Evolutionary conservation across 495 filamentous ascomycete genomes (phyloP).

Genomic region (Neurospora sp.): DNA sequence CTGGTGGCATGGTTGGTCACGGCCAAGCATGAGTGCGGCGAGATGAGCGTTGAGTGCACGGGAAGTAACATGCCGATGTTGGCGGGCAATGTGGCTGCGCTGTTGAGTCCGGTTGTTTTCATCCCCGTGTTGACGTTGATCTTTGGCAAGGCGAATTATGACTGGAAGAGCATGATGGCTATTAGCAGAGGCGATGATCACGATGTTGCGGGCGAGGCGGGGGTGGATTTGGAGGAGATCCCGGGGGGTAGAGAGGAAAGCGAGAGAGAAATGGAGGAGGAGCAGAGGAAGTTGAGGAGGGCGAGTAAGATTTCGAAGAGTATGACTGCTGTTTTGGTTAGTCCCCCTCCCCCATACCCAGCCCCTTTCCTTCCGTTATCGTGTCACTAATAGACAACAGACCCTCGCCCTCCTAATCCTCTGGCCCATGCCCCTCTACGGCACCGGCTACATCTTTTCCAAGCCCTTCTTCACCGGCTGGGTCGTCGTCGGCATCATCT

Average conservation of each 20-base stretch:
- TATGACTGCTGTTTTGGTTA: slow-evolving; percentile 54
- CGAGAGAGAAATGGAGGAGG: slow-evolving; percentile 37
- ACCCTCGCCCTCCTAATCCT: slow-evolving; percentile 70
- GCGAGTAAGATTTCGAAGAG: slow-evolving; percentile 62
- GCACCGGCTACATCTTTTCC: slow-evolving; percentile 74
- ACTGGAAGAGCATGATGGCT: slow-evolving; percentile 76
- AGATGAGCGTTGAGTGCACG: slow-evolving; percentile 62
- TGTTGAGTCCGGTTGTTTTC: slow-evolving; percentile 71
- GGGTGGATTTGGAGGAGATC: slow-evolving; percentile 62
- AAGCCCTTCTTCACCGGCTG: slow-evolving; percentile 90
- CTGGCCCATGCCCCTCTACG: slow-evolving; percentile 96
- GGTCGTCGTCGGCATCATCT: slow-evolving; percentile 76
- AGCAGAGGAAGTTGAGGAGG: slow-evolving; percentile 57
- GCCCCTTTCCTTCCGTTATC: too few relatives aligned
- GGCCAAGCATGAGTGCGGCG: slow-evolving; percentile 64
- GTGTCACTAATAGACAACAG: slow-evolving; percentile 3
- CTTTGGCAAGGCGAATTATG: slow-evolving; percentile 72
- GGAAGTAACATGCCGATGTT: slow-evolving; percentile 84
- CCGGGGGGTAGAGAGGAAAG: slow-evolving; percentile 42
- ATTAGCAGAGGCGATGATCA: slow-evolving; percentile 80
- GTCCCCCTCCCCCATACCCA: too few relatives aligned
- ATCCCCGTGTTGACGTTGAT: slow-evolving; percentile 68
- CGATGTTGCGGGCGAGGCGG: slow-evolving; percentile 56
- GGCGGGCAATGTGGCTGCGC: slow-evolving; percentile 68
- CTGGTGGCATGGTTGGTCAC: slow-evolving; percentile 89